Conservation (phyloP, 495 filamentous ascomycete genomes). For the Ascobolus immersus region DNA sequence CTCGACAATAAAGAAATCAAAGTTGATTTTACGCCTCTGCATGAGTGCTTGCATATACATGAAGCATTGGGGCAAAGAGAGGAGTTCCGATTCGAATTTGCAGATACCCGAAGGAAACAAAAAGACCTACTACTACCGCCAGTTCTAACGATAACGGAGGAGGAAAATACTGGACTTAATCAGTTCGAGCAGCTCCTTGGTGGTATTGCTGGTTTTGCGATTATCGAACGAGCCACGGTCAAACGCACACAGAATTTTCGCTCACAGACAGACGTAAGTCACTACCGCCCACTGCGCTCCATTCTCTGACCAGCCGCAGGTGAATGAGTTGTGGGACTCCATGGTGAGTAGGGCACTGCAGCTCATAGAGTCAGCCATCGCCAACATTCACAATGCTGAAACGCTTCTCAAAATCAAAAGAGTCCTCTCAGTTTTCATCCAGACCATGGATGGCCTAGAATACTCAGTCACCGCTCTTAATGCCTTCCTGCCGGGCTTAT, state of each 20-base stretch:
- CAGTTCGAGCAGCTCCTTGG: constrained; percentile 53
- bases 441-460: constrained; percentile 90
- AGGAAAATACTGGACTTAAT: constrained; percentile 45
- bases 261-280: constrained; percentile 53
- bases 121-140: constrained; percentile 72
- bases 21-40: constrained; percentile 82
- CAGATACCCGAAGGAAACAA: constrained; percentile 62
- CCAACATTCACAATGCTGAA: constrained; percentile 57
- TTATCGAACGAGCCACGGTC: constrained; percentile 86
- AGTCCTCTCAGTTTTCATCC: constrained; percentile 75
- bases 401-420: constrained; percentile 74
- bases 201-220: constrained; percentile 85
- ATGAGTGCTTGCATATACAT: constrained; percentile 91
- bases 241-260: constrained; percentile 55
- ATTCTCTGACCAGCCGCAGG: constrained; percentile 21
- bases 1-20: constrained; percentile 81
- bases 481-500: constrained; percentile 56
- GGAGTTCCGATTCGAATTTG: constrained; percentile 73
- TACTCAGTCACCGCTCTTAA: constrained; percentile 66
- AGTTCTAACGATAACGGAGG: too few species aligned
- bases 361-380: constrained; percentile 50
- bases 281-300: not conserved
- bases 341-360: constrained; percentile 74
- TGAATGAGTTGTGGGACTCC: constrained; percentile 93
- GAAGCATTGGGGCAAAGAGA: constrained; percentile 82